Conservation (phyloP, 768 basidiomycete genomes). For the Suillus bovinus region DNA sequence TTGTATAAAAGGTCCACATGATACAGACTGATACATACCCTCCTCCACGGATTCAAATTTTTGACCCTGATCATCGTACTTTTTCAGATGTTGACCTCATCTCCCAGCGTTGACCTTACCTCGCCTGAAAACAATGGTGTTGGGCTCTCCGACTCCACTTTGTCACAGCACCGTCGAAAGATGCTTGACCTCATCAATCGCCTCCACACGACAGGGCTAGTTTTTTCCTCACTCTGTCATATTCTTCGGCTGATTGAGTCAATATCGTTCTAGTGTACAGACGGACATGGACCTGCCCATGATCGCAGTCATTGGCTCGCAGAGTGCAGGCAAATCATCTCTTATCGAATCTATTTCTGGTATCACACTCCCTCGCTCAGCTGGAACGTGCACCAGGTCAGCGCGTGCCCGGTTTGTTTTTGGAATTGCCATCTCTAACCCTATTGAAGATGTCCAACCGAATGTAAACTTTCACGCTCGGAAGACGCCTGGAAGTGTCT, state of each 20-base stretch:
- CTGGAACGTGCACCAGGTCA: conserved; percentile 78
- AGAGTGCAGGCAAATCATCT: conserved; percentile 77
- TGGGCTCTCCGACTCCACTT: conserved; percentile 51
- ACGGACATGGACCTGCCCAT: conserved; percentile 71
- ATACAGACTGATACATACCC: background rate
- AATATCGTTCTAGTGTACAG: conserved; percentile 55
- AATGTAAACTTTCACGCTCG: conserved; percentile 51
- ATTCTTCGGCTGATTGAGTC: background rate
- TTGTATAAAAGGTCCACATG: background rate
- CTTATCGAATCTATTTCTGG: conserved; percentile 78
- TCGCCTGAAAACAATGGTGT: conserved; percentile 31
- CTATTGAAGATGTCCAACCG: conserved; percentile 51
- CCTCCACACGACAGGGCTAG: conserved; percentile 62
- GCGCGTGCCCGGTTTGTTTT: background rate
- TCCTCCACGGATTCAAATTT: background rate
- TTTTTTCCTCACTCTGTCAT: background rate
- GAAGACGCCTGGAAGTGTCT: conserved; percentile 47
- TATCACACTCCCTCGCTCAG: conserved; percentile 64
- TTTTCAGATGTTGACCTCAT: background rate
- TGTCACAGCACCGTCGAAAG: conserved; percentile 42
- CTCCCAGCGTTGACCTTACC: background rate
- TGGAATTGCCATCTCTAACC: background rate
- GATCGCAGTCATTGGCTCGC: conserved; percentile 72
- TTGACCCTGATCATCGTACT: background rate
- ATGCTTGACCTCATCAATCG: conserved; percentile 64